Evolutionary conservation across 306 rosid species (phyloP).

Genomic region (Acacia confusa): DNA sequence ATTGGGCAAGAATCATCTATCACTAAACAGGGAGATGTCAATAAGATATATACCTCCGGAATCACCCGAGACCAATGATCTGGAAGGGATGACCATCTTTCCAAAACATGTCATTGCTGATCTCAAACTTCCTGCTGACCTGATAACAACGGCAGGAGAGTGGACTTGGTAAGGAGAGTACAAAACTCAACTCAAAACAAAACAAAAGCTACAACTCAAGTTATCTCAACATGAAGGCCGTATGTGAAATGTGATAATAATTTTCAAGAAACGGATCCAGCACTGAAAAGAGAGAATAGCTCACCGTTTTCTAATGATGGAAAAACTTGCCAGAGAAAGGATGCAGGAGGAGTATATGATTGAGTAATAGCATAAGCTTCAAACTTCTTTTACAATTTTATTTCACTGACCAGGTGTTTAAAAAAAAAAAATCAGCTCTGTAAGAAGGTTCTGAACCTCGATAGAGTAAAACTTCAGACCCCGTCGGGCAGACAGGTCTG

Average conservation of each 20-base stretch:
- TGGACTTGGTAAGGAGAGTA: neutral
- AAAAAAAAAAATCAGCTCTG: neutral
- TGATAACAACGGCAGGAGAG: conserved; percentile 35
- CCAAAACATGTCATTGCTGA: conserved; percentile 75
- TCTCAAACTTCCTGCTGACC: conserved; percentile 65
- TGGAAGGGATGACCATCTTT: conserved; percentile 77
- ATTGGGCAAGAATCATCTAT: conserved; percentile 1
- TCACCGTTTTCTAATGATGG: neutral
- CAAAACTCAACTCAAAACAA: conserved; percentile 14
- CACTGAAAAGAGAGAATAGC: conserved; percentile 1
- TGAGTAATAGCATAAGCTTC: neutral
- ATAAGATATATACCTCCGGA: conserved; percentile 69
- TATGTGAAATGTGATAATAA: neutral
- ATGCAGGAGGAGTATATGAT: neutral
- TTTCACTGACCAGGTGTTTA: neutral
- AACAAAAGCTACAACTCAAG: neutral
- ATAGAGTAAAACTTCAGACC: neutral
- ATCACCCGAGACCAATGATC: conserved; percentile 86
- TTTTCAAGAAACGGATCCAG: neutral
- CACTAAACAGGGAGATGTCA: conserved; percentile 17
- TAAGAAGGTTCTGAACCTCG: neutral
- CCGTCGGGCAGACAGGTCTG: neutral
- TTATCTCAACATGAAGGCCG: conserved; percentile 17
- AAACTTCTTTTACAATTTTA: neutral
- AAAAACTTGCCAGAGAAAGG: neutral